Conservation (phyloP, 768 basidiomycete species). For the Pisolithus orientalis region DNA sequence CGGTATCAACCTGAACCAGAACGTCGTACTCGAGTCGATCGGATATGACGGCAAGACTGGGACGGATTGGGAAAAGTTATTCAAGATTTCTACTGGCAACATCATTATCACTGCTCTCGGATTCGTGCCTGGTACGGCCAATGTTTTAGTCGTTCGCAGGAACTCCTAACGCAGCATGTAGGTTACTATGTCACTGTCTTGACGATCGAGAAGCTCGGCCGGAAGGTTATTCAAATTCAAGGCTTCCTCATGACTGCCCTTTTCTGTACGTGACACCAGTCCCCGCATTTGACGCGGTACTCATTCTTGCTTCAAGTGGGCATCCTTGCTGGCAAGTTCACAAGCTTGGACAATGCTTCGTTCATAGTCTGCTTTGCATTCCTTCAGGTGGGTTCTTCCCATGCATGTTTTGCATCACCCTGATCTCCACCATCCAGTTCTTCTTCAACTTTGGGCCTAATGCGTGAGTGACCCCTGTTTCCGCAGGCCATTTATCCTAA, state of each 20-base stretch:
- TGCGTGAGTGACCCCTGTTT: conserved; percentile 32
- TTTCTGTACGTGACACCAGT: conserved; percentile 40
- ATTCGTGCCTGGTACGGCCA: conserved; percentile 60
- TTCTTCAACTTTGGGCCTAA: conserved; percentile 84
- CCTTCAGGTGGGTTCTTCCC: conserved; percentile 40
- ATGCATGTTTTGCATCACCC: neutral
- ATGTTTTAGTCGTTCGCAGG: neutral
- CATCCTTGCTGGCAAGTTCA: conserved; percentile 63
- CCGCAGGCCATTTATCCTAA: neutral
- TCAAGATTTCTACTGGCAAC: conserved; percentile 60
- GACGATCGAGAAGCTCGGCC: conserved; percentile 65
- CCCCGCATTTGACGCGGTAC: neutral
- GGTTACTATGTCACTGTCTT: conserved; percentile 68
- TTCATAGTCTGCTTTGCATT: conserved; percentile 73
- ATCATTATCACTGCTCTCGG: conserved; percentile 71
- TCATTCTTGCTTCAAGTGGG: conserved; percentile 36
- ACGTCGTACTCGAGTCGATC: conserved; percentile 69
- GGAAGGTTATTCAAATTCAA: conserved; percentile 70
- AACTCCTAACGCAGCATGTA: conserved; percentile 12
- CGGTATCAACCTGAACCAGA: conserved; percentile 71
- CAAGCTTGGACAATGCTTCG: conserved; percentile 44
- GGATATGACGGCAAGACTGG: conserved; percentile 56
- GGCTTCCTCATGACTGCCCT: conserved; percentile 68
- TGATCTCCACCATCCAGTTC: conserved; percentile 35
- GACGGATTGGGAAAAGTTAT: conserved; percentile 57